These are phyloP conservation scores for Stephanodiscus triporus DNA, from an alignment of 108 stramenopile genomes.

Conservation along the genomic window DNA sequence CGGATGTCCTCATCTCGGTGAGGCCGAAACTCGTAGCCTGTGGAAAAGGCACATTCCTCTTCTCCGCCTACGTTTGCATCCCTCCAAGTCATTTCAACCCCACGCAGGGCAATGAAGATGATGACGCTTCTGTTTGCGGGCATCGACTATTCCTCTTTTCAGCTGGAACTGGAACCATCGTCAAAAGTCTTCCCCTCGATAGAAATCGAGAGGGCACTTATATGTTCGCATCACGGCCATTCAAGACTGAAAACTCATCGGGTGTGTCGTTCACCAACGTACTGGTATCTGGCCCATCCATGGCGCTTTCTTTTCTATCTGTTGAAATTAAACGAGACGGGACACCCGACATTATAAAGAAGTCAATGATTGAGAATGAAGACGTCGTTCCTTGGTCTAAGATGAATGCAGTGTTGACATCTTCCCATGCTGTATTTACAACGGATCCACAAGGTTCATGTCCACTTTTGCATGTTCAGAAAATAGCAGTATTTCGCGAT, in stretches of 20 bases:
- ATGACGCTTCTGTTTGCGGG: background rate
- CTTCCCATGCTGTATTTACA: conserved; percentile 6
- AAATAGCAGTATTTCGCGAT: background rate
- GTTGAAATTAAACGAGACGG: conserved; percentile 15
- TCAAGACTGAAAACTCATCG: background rate
- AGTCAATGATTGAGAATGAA: conserved; percentile 10
- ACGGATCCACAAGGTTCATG: background rate
- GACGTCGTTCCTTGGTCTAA: background rate
- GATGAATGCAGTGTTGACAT: conserved; percentile 15
- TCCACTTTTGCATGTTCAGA: background rate
- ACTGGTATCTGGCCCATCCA: background rate
- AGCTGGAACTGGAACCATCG: conserved; percentile 12
- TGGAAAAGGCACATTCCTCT: conserved; percentile 30
- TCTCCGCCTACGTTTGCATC: conserved; percentile 21
- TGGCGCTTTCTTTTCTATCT: background rate
- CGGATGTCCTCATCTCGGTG: conserved; percentile 10
- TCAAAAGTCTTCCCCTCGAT: conserved; percentile 4
- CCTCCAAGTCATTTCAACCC: conserved; percentile 5
- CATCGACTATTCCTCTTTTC: conserved; percentile 33
- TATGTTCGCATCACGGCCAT: conserved; percentile 31
- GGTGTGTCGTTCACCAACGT: conserved; percentile 20
- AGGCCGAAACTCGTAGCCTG: conserved; percentile 30
- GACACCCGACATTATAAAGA: conserved; percentile 13
- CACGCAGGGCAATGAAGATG: background rate
- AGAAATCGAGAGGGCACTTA: background rate